Evolutionary conservation across 768 basidiomycete genomes (phyloP), one percentile per base, ranked within the genome.

Genomic region (Russula sp.): DNA sequence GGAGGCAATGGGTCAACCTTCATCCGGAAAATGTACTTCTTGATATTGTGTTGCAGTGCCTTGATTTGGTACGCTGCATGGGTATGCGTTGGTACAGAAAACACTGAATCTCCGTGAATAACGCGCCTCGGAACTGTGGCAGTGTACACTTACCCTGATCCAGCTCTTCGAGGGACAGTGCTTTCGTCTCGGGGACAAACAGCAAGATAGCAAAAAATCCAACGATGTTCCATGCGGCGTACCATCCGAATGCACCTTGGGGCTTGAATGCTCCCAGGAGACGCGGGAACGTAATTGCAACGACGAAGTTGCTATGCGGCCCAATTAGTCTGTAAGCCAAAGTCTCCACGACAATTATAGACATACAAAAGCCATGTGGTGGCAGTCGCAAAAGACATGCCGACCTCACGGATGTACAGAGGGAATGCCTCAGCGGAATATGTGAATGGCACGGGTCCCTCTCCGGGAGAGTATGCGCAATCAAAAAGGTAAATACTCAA

Each of bases 401-500:
- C 89, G 75, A 88, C 78, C 68, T 90, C 88, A 68, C 90, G 78
- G 62, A 88, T 82, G 35, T 86, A 86, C 42, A 95, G 78, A 6
- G 92, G 93, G 81, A 90, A 96, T 13, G 88, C 92, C 73, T 95
- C 93, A 3, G 93, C 93, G 5, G 90, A 93, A 70, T 94, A 95
- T 5, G 89, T 86, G 72, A 87, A 94, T 0, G 93, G 93, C 8
- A 94, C 92, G 5, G 93, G 93, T 0, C 93, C 93, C 76, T 92
- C 91, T 63, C 90, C 90, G 1, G 88, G 88, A 0, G 87, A 88
- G 71, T 92, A 91, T 71, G 86, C 86, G 60, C 85, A 75, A 2
- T 76, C 77, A 66, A 81, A 87, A 3, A 83, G 77, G 69, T 82
- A 86, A 59, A 83, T 79, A 20, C 82, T 79, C 2, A 84, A 61